Evolutionary conservation across 768 basidiomycete genomes (phyloP).

Genomic region (Tylopilus plumbeoviolaceoides): DNA sequence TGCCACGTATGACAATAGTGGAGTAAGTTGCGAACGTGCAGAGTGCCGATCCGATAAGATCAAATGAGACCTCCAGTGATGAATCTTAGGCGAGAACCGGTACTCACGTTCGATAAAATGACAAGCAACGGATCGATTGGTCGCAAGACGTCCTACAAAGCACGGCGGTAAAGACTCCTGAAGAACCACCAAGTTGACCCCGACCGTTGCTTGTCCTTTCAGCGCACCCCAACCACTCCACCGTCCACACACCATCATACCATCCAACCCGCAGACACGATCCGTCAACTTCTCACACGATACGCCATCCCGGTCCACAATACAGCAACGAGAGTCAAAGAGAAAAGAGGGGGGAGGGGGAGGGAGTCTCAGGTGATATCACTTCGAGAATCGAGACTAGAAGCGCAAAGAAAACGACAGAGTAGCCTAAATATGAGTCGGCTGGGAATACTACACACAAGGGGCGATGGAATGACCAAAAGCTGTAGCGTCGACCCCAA

Average conservation of each 20-base stretch:
- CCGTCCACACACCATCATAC: constrained; percentile 5
- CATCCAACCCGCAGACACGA: constrained; percentile 15
- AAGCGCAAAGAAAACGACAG: constrained; percentile 10
- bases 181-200: constrained; percentile 5
- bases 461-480: constrained; percentile 8
- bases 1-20: no score
- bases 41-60: no score
- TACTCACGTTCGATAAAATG: not conserved
- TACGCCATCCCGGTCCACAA: constrained; percentile 17
- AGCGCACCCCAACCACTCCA: constrained; percentile 1
- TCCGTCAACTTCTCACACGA: constrained; percentile 10
- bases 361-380: constrained; percentile 14
- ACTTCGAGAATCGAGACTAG: constrained; percentile 21
- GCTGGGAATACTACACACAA: constrained; percentile 23
- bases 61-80: no score
- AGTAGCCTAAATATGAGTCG: constrained; percentile 27
- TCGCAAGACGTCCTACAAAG: constrained; percentile 7
- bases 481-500: constrained; percentile 13
- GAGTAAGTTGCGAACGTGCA: no score
- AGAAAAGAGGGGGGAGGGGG: not conserved
- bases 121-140: constrained; percentile 4
- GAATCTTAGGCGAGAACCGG: no score
- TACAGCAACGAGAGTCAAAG: constrained; percentile 6
- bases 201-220: constrained; percentile 8
- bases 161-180: constrained; percentile 3